Conservation (phyloP, 495 filamentous ascomycete genomes). For the Astrothelium macrocarpum region DNA sequence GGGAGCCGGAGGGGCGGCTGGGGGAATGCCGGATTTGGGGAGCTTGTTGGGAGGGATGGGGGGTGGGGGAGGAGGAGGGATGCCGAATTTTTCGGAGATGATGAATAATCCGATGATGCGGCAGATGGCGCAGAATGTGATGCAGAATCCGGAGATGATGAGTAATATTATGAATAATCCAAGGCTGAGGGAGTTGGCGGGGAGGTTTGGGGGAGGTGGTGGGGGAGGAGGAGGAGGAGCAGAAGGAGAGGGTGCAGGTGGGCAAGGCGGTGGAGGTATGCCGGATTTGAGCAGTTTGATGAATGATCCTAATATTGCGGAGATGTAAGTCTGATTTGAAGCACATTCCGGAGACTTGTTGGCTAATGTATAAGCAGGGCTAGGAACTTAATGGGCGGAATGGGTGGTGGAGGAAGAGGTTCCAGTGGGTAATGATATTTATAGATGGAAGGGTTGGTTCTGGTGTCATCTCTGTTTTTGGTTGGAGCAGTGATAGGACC, state of each 20-base stretch:
- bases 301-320: conserved; percentile 81
- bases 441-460: neutral
- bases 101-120: conserved; percentile 99
- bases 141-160: conserved; percentile 90
- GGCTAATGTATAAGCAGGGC: conserved; percentile 15
- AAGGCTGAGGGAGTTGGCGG: conserved; percentile 71
- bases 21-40: conserved; percentile 45
- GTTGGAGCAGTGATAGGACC: neutral
- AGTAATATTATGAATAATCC: conserved; percentile 89
- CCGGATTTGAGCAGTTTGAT: conserved; percentile 72
- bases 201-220: conserved; percentile 47
- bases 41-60: conserved; percentile 64
- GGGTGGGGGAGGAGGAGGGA: conserved; percentile 57
- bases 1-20: conserved; percentile 6
- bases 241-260: conserved; percentile 33
- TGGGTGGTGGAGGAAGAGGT: conserved; percentile 16
- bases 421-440: conserved; percentile 9
- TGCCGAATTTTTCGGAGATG: conserved; percentile 74
- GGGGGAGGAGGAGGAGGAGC: conserved; percentile 39
- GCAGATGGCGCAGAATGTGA: conserved; percentile 89
- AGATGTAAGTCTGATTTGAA: conserved; percentile 62
- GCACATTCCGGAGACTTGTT: conserved; percentile 9
- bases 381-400: conserved; percentile 29
- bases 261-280: conserved; percentile 51
- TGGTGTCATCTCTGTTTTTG: neutral